Evolutionary conservation across 2,329 filamentous ascomycete genomes (phyloP), one percentile per base, ranked within the genome.

Genomic region (Polytolypa hystricis): DNA sequence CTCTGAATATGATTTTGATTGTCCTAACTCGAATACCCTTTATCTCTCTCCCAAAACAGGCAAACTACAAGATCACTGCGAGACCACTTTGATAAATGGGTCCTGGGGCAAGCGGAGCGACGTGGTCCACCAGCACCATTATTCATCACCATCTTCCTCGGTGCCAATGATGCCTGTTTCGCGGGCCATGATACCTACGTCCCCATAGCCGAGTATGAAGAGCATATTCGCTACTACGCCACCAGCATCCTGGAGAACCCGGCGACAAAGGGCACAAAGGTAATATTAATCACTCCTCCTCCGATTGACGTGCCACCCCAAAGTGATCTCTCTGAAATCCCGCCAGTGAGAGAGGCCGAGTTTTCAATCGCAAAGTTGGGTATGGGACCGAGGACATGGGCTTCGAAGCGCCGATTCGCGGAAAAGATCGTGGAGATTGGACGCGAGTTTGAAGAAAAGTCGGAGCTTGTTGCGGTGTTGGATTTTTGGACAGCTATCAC

Each of bases 121-220:
- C 39, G 42, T 10, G 42, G 44, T 14, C 20, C 38, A 2, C 42
- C 43, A 10, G 42, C 39, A n/a, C 58, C 55, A 4, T 49, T 61
- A 16, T 50, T 62, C 37, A 48, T 63, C 42, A 61, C 57, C 12
- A 61, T 62, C 39, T 59, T 60, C 38, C 38, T 62, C 6, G 59
- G 60, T 25, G 58, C 56, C 17, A 62, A 62, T 33, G 59, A 62
- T 37, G 58, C 58, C 16, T 59, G 53, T 39, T 39, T 59, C 18
- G 29, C 48, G n/a, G 35, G 28, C 21, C 11, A 35, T 39, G 25
- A 26, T 3, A 50, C 51, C 25, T 50, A 52, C 23, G 55, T 61
- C 2, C 54, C 59, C 2, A 43, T 60, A 17, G 41, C 44, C 3
- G 39, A 45, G 8, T 63, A 56, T 41, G 51, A 55, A 33, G 46